These are phyloP conservation scores for Conoideocrella luteorostrata DNA, from an alignment of 2,329 filamentous ascomycete genomes.

Conservation along the genomic window DNA sequence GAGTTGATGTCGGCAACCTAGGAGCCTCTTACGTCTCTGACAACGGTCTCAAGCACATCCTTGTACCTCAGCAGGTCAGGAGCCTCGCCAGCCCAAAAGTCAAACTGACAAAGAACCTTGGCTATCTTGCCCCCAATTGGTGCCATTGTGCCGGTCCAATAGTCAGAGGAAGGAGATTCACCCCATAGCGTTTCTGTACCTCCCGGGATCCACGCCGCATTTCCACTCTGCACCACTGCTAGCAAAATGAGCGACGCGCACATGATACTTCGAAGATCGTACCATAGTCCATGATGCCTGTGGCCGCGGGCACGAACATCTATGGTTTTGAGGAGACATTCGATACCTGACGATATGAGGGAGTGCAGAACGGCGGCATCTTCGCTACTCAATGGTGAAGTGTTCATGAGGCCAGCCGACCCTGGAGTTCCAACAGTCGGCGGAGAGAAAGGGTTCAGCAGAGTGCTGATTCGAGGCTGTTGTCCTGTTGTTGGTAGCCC, in stretches of 20 bases:
- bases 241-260: constrained; percentile 13
- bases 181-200: constrained; percentile 13
- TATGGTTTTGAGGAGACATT: constrained; percentile 17
- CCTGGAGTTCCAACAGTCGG: neutral
- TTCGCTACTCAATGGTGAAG: constrained; percentile 8
- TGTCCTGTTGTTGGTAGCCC: neutral
- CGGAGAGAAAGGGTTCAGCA: constrained; percentile 13
- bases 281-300: constrained; percentile 21
- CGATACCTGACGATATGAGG: constrained; percentile 14
- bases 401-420: neutral
- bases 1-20: neutral
- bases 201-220: constrained; percentile 14
- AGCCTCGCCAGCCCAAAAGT: constrained; percentile 15
- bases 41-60: constrained; percentile 10
- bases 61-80: constrained; percentile 13
- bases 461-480: constrained; percentile 10
- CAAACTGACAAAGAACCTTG: constrained; percentile 14
- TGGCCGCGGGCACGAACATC: constrained; percentile 15
- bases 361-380: constrained; percentile 12
- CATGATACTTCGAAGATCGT: constrained; percentile 16
- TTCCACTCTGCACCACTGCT: constrained; percentile 14
- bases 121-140: constrained; percentile 15
- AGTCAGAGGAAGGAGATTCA: neutral
- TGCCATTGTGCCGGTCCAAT: constrained; percentile 5
- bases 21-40: constrained; percentile 12